A percentile compares a stretch with the other conserved stretches of the same genome.
These are phyloP conservation scores for Porcisia deanei DNA, from an alignment of 208 protist genomes.

Conservation along the genomic window DNA sequence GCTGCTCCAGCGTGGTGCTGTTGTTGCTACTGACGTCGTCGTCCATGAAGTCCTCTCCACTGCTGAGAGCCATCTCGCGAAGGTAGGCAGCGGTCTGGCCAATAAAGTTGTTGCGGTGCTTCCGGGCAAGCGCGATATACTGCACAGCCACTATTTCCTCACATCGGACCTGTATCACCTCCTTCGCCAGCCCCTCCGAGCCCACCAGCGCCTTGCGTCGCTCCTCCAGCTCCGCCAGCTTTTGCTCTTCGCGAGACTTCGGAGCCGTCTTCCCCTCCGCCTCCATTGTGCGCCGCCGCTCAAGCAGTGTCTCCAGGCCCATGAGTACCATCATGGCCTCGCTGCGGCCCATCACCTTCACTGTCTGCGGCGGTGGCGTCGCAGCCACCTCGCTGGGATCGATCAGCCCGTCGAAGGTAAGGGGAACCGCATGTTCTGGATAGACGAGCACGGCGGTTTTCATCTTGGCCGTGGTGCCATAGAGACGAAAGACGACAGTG, in stretches of 20 bases:
- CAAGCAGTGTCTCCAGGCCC: constrained; percentile 75
- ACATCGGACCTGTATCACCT: constrained; percentile 52
- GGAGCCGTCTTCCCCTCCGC: constrained; percentile 19
- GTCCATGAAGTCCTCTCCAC: constrained; percentile 34
- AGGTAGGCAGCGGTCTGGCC: constrained; percentile 79
- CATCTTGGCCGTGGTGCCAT: constrained; percentile 65
- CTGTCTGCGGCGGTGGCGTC: constrained; percentile 20
- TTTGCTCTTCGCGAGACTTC: constrained; percentile 40
- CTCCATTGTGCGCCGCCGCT: constrained; percentile 52
- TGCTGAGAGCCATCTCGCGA: constrained; percentile 67
- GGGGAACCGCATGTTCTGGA: constrained; percentile 50
- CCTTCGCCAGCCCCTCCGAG: constrained; percentile 62
- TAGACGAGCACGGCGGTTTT: constrained; percentile 73
- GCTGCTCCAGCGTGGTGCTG: constrained; percentile 42
- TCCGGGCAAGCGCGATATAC: constrained; percentile 62
- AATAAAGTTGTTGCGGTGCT: constrained; percentile 78
- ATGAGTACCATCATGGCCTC: constrained; percentile 87
- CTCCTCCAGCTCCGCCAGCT: constrained; percentile 66
- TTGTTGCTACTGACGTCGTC: constrained; percentile 16
- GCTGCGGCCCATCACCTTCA: constrained; percentile 62
- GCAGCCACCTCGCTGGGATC: constrained; percentile 24
- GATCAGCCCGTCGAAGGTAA: constrained; percentile 68
- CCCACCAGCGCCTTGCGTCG: constrained; percentile 54
- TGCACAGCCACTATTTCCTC: constrained; percentile 64
- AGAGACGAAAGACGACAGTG: constrained; percentile 57